A percentile compares a stretch with the other conserved stretches of the same genome.
Conservation (phyloP, 2,329 filamentous ascomycete species). For the Pyrenophora seminiperda region DNA sequence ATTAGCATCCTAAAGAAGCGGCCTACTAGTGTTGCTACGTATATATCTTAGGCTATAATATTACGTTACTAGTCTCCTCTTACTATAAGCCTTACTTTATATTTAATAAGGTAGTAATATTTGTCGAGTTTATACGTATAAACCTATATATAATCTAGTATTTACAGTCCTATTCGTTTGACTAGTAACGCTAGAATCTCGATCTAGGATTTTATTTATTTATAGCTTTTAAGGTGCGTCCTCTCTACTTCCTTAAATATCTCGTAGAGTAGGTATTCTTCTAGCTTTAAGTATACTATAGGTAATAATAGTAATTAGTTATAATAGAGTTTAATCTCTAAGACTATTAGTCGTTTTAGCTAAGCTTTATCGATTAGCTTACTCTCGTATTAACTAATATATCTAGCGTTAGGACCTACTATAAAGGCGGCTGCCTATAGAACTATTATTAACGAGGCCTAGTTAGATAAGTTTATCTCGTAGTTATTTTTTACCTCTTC, state of each 20-base stretch:
- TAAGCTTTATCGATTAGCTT: constrained; percentile 3
- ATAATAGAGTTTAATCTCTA: neutral
- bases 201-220: too few relatives aligned
- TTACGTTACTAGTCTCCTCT: constrained; percentile 19
- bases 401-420: neutral
- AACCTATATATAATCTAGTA: constrained; percentile 12
- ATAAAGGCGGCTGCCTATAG: constrained; percentile 6
- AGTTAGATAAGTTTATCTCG: neutral
- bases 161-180: constrained; percentile 1
- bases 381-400: neutral
- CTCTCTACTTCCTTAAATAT: neutral
- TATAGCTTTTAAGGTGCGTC: neutral
- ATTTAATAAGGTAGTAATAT: constrained; percentile 5
- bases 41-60: neutral
- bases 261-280: neutral
- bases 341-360: constrained; percentile 1
- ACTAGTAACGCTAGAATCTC: neutral
- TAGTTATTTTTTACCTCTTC: neutral
- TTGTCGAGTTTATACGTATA: constrained; percentile 11
- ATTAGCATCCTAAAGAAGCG: constrained; percentile 18
- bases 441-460: neutral
- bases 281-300: neutral
- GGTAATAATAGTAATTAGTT: constrained; percentile 1
- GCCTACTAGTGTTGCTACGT: neutral
- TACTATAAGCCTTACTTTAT: constrained; percentile 18